These are phyloP conservation scores for Phytophthora pisi DNA, from an alignment of 352 stramenopile species.

Conservation along the genomic window DNA sequence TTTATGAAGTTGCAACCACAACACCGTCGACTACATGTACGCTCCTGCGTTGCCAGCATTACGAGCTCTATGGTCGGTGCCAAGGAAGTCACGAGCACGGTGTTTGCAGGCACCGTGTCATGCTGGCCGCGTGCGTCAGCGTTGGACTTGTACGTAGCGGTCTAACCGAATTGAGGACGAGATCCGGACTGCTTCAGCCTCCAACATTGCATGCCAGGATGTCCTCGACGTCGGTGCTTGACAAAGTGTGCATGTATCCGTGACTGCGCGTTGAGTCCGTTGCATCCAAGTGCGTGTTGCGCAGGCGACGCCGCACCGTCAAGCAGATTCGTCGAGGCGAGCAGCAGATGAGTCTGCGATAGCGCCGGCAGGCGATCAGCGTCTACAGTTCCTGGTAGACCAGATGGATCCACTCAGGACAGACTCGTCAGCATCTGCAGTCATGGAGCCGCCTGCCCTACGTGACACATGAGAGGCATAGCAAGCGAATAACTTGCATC, in stretches of 20 bases:
- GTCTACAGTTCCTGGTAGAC: slow-evolving; percentile 7
- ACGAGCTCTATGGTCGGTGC: neutral
- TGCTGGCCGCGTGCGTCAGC: slow-evolving; percentile 1
- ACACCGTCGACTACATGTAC: neutral
- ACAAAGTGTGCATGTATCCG: slow-evolving; percentile 17
- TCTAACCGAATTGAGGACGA: neutral
- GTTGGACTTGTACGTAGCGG: neutral
- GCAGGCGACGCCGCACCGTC: slow-evolving; percentile 18
- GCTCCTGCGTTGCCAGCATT: neutral
- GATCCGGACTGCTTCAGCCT: neutral
- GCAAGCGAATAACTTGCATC: neutral
- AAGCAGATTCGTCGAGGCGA: slow-evolving; percentile 20
- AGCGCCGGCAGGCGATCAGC: slow-evolving; percentile 24
- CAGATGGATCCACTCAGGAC: slow-evolving; percentile 27
- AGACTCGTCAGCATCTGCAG: slow-evolving; percentile 10
- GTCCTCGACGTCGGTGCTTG: slow-evolving; percentile 1
- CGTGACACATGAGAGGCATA: slow-evolving; percentile 7
- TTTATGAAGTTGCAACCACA: neutral
- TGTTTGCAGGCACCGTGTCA: neutral
- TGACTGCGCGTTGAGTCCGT: slow-evolving; percentile 13
- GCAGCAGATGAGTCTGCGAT: no score
- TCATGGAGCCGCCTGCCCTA: slow-evolving; percentile 7
- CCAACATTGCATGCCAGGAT: neutral
- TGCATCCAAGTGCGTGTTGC: slow-evolving; percentile 12
- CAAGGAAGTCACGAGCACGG: neutral